Conservation (phyloP, 1,284 basidiomycete genomes). For the Macrocybe sp. region DNA sequence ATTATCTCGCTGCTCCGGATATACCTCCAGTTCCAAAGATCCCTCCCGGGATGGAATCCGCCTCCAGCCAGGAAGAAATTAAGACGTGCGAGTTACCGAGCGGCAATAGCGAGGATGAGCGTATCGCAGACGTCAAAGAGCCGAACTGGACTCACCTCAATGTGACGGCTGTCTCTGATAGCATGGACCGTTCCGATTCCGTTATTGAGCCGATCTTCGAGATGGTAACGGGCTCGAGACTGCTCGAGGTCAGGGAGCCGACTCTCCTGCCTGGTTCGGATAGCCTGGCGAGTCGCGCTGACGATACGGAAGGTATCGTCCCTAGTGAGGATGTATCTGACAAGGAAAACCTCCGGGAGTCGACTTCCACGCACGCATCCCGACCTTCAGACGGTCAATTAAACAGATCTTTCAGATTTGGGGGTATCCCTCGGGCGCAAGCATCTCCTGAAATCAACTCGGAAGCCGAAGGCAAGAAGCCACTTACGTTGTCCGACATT, state of each 20-base stretch:
- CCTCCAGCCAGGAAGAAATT: neutral
- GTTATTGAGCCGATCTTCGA: conserved; percentile 21
- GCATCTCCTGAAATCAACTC: conserved; percentile 11
- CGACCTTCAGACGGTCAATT: conserved; percentile 58
- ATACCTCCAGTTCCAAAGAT: conserved; percentile 41
- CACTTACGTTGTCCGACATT: conserved; percentile 65
- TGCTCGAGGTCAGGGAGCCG: conserved; percentile 32
- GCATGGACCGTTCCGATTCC: conserved; percentile 8
- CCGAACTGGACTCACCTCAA: conserved; percentile 15
- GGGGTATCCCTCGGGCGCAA: conserved; percentile 41
- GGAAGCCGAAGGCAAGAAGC: conserved; percentile 18
- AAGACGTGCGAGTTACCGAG: conserved; percentile 2
- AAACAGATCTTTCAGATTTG: conserved; percentile 68
- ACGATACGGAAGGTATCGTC: conserved; percentile 14
- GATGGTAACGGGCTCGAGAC: conserved; percentile 21
- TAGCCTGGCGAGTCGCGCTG: conserved; percentile 19
- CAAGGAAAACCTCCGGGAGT: conserved; percentile 18
- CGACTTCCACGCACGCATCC: conserved; percentile 33
- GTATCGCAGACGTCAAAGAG: conserved; percentile 20
- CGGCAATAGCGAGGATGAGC: conserved; percentile 17
- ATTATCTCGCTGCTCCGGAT: conserved; percentile 29
- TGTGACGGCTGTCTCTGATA: conserved; percentile 8
- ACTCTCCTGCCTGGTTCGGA: conserved; percentile 32
- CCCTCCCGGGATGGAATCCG: conserved; percentile 15
- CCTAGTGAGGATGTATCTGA: conserved; percentile 20